Conservation (phyloP, 176 grass and related monocot genomes). For the Miscanthus lutarioriparius region DNA sequence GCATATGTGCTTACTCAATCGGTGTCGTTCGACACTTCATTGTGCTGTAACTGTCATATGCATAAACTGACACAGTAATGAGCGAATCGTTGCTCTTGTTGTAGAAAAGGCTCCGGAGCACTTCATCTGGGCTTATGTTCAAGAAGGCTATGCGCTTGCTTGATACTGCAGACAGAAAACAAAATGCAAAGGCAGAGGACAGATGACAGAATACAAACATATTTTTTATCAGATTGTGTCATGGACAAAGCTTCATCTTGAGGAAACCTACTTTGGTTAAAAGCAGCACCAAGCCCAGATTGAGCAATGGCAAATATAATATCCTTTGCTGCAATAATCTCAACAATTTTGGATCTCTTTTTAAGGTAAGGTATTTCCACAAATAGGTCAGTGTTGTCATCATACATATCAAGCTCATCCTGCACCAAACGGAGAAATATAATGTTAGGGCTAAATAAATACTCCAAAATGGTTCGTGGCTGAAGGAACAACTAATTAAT, state of each 20-base stretch:
- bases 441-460: background rate
- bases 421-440: constrained; percentile 34
- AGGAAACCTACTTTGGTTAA: constrained; percentile 64
- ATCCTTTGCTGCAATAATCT: constrained; percentile 87
- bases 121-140: constrained; percentile 89
- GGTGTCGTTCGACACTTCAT: constrained; percentile 90
- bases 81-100: constrained; percentile 97
- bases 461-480: background rate
- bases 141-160: constrained; percentile 81
- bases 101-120: constrained; percentile 90
- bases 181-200: constrained; percentile 15
- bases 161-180: constrained; percentile 59
- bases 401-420: constrained; percentile 86
- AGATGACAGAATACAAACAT: too few relatives aligned
- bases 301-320: constrained; percentile 91
- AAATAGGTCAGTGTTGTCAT: constrained; percentile 74
- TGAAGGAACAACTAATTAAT: background rate
- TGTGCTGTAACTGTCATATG: constrained; percentile 79
- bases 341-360: constrained; percentile 85
- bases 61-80: constrained; percentile 94
- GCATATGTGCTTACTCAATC: constrained; percentile 69
- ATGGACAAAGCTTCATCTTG: constrained; percentile 4
- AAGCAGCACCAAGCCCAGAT: constrained; percentile 82
- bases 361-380: constrained; percentile 67
- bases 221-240: background rate